These are phyloP conservation scores for Erysimum cheiri DNA, from an alignment of 441 rosid genomes.

Conservation along the genomic window DNA sequence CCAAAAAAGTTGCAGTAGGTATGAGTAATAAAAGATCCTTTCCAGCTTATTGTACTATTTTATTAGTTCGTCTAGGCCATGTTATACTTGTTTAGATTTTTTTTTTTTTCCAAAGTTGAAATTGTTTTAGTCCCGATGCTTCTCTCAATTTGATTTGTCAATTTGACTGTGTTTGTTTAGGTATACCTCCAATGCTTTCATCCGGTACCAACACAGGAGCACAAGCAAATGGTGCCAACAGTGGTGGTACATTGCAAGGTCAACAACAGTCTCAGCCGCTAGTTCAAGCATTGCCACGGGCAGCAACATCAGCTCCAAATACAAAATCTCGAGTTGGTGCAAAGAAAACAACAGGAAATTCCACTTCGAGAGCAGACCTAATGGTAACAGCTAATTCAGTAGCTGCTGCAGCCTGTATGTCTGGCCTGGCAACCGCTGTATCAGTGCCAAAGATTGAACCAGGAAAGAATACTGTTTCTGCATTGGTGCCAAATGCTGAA, in stretches of 20 bases:
- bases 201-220: constrained; percentile 51
- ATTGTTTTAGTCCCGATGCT: constrained; percentile 6
- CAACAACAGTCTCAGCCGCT: constrained; percentile 57
- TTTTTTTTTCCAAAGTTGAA: constrained; percentile 7
- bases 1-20: constrained; percentile 56
- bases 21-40: constrained; percentile 36
- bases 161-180: constrained; percentile 39
- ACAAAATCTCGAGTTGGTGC: constrained; percentile 54
- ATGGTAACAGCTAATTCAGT: constrained; percentile 79
- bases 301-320: constrained; percentile 43
- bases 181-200: constrained; percentile 46
- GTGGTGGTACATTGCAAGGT: constrained; percentile 46
- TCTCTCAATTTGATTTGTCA: constrained; percentile 27
- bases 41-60: constrained; percentile 14
- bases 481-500: constrained; percentile 36
- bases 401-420: constrained; percentile 89
- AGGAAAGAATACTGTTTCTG: constrained; percentile 61
- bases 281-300: constrained; percentile 47
- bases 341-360: constrained; percentile 51
- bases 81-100: constrained; percentile 10
- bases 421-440: constrained; percentile 64
- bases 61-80: constrained; percentile 1
- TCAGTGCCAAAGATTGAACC: constrained; percentile 73
- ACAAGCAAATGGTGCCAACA: constrained; percentile 38
- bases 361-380: constrained; percentile 56